Percentiles rank a stretch among this genome's conserved stretches.
Evolutionary conservation across 352 stramenopile species (phyloP).

Genomic region (Stramenopiles sp.): DNA sequence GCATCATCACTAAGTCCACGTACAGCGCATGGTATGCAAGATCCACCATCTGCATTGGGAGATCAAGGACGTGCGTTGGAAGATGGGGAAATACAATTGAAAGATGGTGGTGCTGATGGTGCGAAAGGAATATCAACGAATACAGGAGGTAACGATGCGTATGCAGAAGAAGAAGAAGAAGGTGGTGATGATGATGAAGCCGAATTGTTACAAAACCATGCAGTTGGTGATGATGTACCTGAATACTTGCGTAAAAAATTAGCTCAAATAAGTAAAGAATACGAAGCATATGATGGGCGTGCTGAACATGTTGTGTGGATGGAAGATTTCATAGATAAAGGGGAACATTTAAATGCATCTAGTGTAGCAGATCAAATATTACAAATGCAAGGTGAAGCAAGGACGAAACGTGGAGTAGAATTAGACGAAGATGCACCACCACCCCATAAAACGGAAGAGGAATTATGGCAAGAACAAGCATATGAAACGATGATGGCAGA

Average conservation of each 20-base stretch:
- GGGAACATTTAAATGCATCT: not conserved
- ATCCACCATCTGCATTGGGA: not conserved
- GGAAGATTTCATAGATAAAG: not conserved
- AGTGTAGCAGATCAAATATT: not conserved
- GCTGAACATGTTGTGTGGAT: not conserved
- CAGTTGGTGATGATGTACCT: not conserved
- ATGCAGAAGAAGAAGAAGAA: not conserved
- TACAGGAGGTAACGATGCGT: not conserved
- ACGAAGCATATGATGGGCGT: not conserved
- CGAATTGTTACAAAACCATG: not conserved
- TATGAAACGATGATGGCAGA: not conserved
- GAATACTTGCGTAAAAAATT: not conserved
- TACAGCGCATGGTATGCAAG: not conserved
- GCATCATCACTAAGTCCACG: conserved; percentile 50
- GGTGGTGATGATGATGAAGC: not conserved
- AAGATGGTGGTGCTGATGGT: too few relatives aligned
- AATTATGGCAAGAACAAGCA: conserved; percentile 3
- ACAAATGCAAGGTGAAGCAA: not conserved
- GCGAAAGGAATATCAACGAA: too few relatives aligned
- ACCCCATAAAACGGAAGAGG: not conserved
- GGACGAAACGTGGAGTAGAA: not conserved
- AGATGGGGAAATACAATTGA: not conserved
- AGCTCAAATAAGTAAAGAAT: not conserved
- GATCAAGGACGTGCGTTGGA: not conserved
- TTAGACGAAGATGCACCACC: not conserved